Evolutionary conservation across 495 filamentous ascomycete genomes (phyloP).

Genomic region (Penicillium bovifimosum): DNA sequence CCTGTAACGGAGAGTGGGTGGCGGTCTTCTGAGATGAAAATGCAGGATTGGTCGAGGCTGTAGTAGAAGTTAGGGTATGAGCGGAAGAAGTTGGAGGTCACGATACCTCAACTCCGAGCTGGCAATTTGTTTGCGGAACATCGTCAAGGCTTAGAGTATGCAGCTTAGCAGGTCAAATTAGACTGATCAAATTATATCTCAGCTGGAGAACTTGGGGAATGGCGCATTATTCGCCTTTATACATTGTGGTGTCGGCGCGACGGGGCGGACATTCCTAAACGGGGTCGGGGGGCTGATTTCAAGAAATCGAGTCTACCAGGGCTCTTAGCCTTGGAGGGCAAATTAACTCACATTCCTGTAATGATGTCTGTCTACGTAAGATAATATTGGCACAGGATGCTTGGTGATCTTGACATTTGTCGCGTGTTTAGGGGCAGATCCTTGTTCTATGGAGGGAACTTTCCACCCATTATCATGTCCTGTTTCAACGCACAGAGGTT

Average conservation of each 20-base stretch:
- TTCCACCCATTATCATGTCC: too few species aligned
- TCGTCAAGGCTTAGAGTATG: neutral
- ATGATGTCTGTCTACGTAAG: neutral
- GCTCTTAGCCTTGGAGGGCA: neutral
- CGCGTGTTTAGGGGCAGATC: neutral
- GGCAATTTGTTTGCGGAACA: conserved; percentile 1
- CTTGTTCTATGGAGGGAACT: neutral
- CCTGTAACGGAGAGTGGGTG: conserved; percentile 11
- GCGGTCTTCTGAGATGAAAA: conserved; percentile 12
- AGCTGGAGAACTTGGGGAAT: neutral
- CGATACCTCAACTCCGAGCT: conserved; percentile 1
- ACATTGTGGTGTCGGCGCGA: neutral
- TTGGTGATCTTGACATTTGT: neutral
- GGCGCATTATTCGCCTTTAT: conserved; percentile 1
- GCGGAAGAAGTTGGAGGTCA: neutral
- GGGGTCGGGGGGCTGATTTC: conserved; percentile 5
- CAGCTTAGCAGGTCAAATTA: neutral
- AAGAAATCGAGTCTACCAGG: neutral
- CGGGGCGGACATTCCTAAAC: conserved; percentile 10
- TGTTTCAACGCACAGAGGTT: too few species aligned
- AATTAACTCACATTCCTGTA: conserved; percentile 2
- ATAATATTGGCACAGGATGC: neutral
- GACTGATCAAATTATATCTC: neutral
- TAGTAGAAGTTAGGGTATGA: neutral
- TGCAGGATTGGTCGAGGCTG: conserved; percentile 17